Conservation (phyloP, 208 protist genomes). For the Cochliopodium minus region DNA sequence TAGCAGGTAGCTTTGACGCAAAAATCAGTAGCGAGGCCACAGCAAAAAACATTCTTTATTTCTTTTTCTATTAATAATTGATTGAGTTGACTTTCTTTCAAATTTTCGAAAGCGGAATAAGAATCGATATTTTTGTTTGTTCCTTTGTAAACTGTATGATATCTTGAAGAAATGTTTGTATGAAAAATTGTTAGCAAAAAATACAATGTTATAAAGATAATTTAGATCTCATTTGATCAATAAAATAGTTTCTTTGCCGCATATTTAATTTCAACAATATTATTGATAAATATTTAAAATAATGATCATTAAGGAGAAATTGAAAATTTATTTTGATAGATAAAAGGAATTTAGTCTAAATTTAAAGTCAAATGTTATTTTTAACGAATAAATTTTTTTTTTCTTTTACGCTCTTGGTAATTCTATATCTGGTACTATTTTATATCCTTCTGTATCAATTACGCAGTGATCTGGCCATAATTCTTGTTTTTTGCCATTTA, state of each 20-base stretch:
- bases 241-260: too few relatives aligned
- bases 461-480: constrained; percentile 50
- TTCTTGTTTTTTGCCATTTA: constrained; percentile 17
- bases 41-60: constrained; percentile 17
- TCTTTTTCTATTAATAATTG: constrained; percentile 8
- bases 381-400: neutral
- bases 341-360: constrained; percentile 4
- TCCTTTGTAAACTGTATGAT: constrained; percentile 30
- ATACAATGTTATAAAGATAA: too few relatives aligned
- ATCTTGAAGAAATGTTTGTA: too few relatives aligned
- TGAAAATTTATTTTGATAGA: too few relatives aligned
- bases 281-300: too few relatives aligned
- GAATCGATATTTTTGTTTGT: constrained; percentile 20
- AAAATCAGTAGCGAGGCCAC: constrained; percentile 29
- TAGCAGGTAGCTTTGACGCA: constrained; percentile 29
- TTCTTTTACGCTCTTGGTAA: neutral
- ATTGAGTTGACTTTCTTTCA: constrained; percentile 18
- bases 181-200: too few relatives aligned
- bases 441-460: constrained; percentile 23
- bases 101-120: constrained; percentile 29
- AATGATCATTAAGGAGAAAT: too few relatives aligned
- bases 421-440: constrained; percentile 32
- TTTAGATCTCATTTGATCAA: too few relatives aligned
- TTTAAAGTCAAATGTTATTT: constrained; percentile 20
- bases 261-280: too few relatives aligned